These are phyloP conservation scores for Circinella umbellata DNA, from an alignment of 371 early-diverging fungal species.

Conservation along the genomic window DNA sequence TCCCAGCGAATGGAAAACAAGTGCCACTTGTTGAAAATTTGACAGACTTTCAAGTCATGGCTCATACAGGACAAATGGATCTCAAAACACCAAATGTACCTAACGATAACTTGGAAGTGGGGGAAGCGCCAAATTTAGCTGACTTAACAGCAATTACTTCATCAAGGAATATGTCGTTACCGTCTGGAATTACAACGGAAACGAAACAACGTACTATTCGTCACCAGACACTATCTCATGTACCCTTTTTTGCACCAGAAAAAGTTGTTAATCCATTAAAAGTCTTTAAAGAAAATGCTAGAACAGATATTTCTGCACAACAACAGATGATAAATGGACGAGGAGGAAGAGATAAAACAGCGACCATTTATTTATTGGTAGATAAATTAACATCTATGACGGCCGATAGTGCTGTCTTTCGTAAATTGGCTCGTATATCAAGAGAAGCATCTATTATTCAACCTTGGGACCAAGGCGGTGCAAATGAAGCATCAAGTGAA, in stretches of 20 bases:
- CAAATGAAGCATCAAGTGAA: constrained; percentile 40
- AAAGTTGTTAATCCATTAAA: constrained; percentile 11
- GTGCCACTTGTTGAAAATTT: not conserved
- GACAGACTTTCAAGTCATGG: not conserved
- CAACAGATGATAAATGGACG: constrained; percentile 13
- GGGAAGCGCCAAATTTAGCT: not conserved
- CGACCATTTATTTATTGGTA: constrained; percentile 31
- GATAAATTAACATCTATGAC: constrained; percentile 38
- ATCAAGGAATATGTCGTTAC: not conserved
- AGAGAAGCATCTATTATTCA: constrained; percentile 47
- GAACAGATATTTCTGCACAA: constrained; percentile 8
- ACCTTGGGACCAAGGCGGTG: constrained; percentile 51
- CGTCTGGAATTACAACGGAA: not conserved
- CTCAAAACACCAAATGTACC: not conserved
- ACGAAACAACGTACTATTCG: not conserved
- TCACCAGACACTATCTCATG: constrained; percentile 5
- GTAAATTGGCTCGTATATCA: constrained; percentile 41
- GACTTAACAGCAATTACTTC: not conserved
- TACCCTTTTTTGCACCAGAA: constrained; percentile 24
- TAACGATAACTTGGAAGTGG: not conserved
- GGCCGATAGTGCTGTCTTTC: constrained; percentile 29
- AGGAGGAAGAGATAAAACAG: constrained; percentile 35
- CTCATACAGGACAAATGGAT: not conserved
- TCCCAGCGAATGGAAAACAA: not conserved
- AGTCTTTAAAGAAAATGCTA: constrained; percentile 22